These are phyloP conservation scores for Chlamydomonas sp. DNA, from an alignment of 139 green algal species.

Conservation along the genomic window DNA sequence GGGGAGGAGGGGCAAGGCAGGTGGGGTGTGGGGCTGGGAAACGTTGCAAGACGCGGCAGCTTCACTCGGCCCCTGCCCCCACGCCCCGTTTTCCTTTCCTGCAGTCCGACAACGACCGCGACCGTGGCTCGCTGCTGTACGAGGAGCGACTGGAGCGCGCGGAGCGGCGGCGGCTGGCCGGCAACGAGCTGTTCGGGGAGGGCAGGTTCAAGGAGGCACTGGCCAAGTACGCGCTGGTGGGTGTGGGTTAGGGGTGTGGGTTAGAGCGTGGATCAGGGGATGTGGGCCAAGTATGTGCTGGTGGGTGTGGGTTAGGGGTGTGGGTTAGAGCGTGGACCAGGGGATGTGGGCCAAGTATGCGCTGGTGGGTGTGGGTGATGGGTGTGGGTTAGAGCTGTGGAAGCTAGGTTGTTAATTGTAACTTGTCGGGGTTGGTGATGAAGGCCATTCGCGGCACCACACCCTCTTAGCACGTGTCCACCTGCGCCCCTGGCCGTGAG, in stretches of 20 bases:
- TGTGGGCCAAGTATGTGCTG: not conserved
- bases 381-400: no score
- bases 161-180: slow-evolving; percentile 68
- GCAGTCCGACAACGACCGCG: slow-evolving; percentile 27
- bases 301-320: slow-evolving; percentile 26
- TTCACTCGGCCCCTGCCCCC: not conserved
- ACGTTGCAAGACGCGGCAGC: not conserved
- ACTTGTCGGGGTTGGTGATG: no score
- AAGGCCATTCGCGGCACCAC: no score
- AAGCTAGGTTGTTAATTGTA: no score
- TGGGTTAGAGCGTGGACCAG: not conserved
- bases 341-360: not conserved
- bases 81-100: not conserved
- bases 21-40: not conserved
- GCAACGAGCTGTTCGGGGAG: slow-evolving; percentile 76
- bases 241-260: slow-evolving; percentile 1
- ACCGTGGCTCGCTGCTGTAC: slow-evolving; percentile 52
- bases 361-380: not conserved
- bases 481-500: no score
- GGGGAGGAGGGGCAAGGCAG: not conserved
- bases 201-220: slow-evolving; percentile 61
- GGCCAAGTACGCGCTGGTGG: slow-evolving; percentile 65
- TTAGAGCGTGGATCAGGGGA: not conserved
- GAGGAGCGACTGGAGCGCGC: slow-evolving; percentile 84
- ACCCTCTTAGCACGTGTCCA: no score